Evolutionary conservation across 805 yeast species (phyloP).

Genomic region (Sungouiozyma intestinalis): DNA sequence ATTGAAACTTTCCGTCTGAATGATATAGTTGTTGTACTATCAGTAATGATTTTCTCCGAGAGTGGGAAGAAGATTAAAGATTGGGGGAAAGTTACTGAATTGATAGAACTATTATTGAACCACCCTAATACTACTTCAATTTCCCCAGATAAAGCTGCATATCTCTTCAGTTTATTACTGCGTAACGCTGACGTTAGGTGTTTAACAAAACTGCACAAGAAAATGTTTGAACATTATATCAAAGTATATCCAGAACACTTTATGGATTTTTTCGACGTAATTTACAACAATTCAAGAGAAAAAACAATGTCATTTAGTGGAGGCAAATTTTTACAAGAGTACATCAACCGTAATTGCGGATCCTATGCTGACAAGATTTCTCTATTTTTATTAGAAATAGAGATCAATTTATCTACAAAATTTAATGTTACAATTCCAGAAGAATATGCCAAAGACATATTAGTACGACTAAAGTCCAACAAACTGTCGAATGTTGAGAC

Average conservation of each 20-base stretch:
- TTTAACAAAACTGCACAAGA: conserved; percentile 38
- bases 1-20: conserved; percentile 16
- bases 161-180: conserved; percentile 38
- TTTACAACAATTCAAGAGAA: conserved; percentile 34
- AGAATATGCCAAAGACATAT: conserved; percentile 10
- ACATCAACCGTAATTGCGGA: conserved; percentile 36
- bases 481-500: conserved; percentile 28
- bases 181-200: conserved; percentile 45
- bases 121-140: conserved; percentile 1
- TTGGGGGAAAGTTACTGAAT: conserved; percentile 33
- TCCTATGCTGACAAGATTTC: conserved; percentile 30
- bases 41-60: conserved; percentile 51
- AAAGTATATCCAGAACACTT: conserved; percentile 36
- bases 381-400: conserved; percentile 33
- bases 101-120: conserved; percentile 10
- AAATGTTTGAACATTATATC: conserved; percentile 33
- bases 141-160: conserved; percentile 28
- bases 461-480: conserved; percentile 2
- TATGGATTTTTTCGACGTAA: conserved; percentile 31
- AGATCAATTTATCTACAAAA: conserved; percentile 24
- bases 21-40: conserved; percentile 32
- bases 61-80: conserved; percentile 52
- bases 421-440: conserved; percentile 24
- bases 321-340: conserved; percentile 37
- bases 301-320: conserved; percentile 37